phyloP scores from a whole-genome alignment of 306 rosid species.

The Cucumis sativus region Cucumber_9930_V3 NC_026655.2:782501-783000 shows the following conservation, averaged over 20 bases:
- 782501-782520: constrained; percentile 32
- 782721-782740: neutral
- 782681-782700: neutral
- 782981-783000: neutral
- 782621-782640: neutral
- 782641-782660: neutral
- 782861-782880: neutral
- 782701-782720: neutral
- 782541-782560: constrained; percentile 64
- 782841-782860: neutral
- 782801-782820: neutral
- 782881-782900: neutral
- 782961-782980: neutral
- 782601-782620: neutral
- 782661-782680: neutral
- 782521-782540: constrained; percentile 48
- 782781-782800: too few species aligned
- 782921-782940: neutral
- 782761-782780: neutral
- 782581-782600: neutral
- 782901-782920: neutral
- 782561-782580: constrained; percentile 35
- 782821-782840: neutral
- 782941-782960: neutral
- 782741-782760: neutral